Percentiles rank a stretch among this genome's conserved stretches.
These are phyloP conservation scores for Rhizopogon salebrosus DNA, from an alignment of 768 basidiomycete species.

Conservation along the genomic window DNA sequence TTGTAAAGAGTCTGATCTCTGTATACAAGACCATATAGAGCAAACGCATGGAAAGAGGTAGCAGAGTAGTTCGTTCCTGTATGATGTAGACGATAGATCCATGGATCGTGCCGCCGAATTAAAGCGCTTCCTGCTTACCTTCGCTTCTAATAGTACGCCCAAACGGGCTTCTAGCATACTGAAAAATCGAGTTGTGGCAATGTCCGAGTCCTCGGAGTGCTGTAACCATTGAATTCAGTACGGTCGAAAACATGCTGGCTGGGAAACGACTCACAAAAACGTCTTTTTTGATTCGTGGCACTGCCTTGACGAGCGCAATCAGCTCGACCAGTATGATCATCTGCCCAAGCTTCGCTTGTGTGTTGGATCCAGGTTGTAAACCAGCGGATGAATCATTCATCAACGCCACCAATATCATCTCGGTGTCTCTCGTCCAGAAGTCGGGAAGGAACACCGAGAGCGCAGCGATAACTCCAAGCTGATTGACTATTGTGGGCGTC, in stretches of 20 bases:
- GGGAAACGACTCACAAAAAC: slow-evolving; percentile 26
- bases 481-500: slow-evolving; percentile 51
- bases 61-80: slow-evolving; percentile 48
- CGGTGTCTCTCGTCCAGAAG: slow-evolving; percentile 64
- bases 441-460: slow-evolving; percentile 52
- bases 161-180: slow-evolving; percentile 51
- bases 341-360: slow-evolving; percentile 55
- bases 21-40: slow-evolving; percentile 58
- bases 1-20: slow-evolving; percentile 57
- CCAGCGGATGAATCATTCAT: slow-evolving; percentile 40
- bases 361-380: slow-evolving; percentile 9
- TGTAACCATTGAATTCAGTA: background rate
- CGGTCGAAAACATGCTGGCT: background rate
- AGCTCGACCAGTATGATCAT: slow-evolving; percentile 57
- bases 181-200: slow-evolving; percentile 32
- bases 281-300: slow-evolving; percentile 38
- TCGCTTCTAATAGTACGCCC: slow-evolving; percentile 50
- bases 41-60: slow-evolving; percentile 55
- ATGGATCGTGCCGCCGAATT: background rate
- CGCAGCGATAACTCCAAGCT: slow-evolving; percentile 49
- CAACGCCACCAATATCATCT: slow-evolving; percentile 70
- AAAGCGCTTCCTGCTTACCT: slow-evolving; percentile 31
- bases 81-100: background rate
- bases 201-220: background rate
- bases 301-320: slow-evolving; percentile 43